Base-by-base conservation (phyloP, 176 grass and related monocot genomes). In the Bromus sterilis region DNA sequence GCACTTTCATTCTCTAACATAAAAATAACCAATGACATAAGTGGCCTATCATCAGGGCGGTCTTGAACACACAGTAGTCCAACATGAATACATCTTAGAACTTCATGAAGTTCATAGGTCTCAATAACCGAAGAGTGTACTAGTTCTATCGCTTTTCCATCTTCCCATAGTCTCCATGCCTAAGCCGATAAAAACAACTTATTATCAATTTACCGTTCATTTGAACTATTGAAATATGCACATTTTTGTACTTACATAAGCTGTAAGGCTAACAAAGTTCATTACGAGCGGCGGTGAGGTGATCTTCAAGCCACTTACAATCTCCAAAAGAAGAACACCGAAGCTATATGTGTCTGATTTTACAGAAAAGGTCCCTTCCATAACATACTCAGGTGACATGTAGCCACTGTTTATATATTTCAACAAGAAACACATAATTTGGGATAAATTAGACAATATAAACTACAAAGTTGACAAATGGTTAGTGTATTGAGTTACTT, bases 331-430 rank as follows among this genome's bases (percentile, higher is more conserved):
- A 9, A 91, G 13, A 31, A 85, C 71, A 43, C 89, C 89, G 11
- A 85, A 91, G 59, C 81, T 87, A 29, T 80, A 91, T 20, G 60
- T 81, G 42, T 87, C 85, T 63, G 71, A 87, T 76, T 91, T 91
- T 13, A 82, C 36, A 4, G 89, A 91, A 84, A 91, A 82, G 20
- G 29, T 33, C 20, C 89, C 89, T 28, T 77, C 70, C 81, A 91
- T 84, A 37, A 77, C 89, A 59, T 91, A 91, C 25, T 89, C 82
- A 4, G 87, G 78, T 14, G 87, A 78, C 87, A 89, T 85, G 39
- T 85, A 87, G 15, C 85, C 85, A 15, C 89, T 91, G 56, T 33
- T 41, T 34, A 21, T 21, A 82, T 21, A 3, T 32, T 59, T 43
- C 9, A 29, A 34, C 23, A 75, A 25, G 2, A 80, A 67, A 66